These are phyloP conservation scores for Boletus eberwhitei DNA, from an alignment of 768 basidiomycete genomes.

Conservation along the genomic window DNA sequence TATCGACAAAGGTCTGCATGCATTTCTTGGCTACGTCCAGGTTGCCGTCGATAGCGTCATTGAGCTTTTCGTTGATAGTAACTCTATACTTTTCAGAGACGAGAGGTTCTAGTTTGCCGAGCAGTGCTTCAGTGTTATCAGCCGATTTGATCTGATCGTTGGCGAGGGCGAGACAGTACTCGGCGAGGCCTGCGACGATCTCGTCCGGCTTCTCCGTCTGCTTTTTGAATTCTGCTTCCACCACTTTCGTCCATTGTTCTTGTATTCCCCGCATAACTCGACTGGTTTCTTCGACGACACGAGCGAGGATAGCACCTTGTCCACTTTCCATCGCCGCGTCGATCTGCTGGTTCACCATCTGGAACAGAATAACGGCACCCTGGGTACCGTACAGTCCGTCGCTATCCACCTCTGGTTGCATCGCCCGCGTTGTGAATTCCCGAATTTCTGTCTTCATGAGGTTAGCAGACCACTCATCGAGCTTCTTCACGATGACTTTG, in stretches of 20 bases:
- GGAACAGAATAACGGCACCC: slow-evolving; percentile 92
- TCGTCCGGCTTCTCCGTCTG: slow-evolving; percentile 88
- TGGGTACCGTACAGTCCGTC: slow-evolving; percentile 90
- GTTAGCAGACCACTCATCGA: slow-evolving; percentile 96
- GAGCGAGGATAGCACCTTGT: slow-evolving; percentile 88
- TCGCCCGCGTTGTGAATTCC: slow-evolving; percentile 78
- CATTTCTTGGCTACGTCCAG: slow-evolving; percentile 98
- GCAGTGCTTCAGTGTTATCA: slow-evolving; percentile 85
- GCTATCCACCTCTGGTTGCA: slow-evolving; percentile 84
- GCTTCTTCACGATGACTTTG: slow-evolving; percentile 85
- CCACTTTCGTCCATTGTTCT: slow-evolving; percentile 77
- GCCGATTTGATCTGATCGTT: slow-evolving; percentile 98
- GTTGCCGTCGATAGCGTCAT: slow-evolving; percentile 97
- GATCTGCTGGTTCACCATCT: slow-evolving; percentile 97
- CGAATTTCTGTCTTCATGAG: slow-evolving; percentile 87
- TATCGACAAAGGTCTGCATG: slow-evolving; percentile 88
- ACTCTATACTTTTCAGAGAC: slow-evolving; percentile 90
- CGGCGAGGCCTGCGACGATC: slow-evolving; percentile 81
- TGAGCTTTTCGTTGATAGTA: slow-evolving; percentile 80
- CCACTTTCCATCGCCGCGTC: slow-evolving; percentile 95
- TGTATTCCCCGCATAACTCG: slow-evolving; percentile 89
- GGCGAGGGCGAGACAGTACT: slow-evolving; percentile 94
- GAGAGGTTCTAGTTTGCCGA: slow-evolving; percentile 81
- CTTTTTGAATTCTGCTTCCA: slow-evolving; percentile 85
- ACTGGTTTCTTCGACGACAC: slow-evolving; percentile 83